Conservation (phyloP, 2,329 filamentous ascomycete species). For the Botryotinia calthae region DNA sequence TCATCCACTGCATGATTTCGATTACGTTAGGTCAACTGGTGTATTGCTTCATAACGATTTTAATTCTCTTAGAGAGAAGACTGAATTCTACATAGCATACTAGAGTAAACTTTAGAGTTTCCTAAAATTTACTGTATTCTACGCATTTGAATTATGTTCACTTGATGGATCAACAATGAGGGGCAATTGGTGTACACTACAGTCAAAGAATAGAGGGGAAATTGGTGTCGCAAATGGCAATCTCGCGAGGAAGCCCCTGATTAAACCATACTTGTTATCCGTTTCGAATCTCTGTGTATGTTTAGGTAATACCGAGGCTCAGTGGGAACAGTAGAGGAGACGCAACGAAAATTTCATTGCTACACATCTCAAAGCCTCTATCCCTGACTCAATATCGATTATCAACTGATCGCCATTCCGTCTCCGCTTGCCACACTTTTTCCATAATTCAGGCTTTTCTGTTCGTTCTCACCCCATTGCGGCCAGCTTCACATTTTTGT, state of each 20-base stretch:
- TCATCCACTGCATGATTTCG: neutral
- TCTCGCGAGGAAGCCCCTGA: neutral
- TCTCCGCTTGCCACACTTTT: neutral
- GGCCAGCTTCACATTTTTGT: neutral
- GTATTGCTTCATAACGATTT: fast-evolving
- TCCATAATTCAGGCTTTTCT: neutral
- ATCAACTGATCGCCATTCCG: neutral
- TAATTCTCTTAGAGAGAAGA: neutral
- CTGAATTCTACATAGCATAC: neutral
- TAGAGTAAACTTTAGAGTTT: neutral
- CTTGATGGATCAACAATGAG: neutral
- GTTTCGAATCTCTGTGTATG: no score
- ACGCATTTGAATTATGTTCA: neutral
- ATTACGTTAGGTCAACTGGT: neutral
- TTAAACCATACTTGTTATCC: neutral
- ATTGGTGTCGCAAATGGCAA: neutral
- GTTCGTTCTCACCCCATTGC: no score
- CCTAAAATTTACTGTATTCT: neutral
- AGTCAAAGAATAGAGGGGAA: neutral
- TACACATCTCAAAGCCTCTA: neutral
- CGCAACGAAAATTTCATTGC: neutral
- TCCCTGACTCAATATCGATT: neutral
- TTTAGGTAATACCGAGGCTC: no score
- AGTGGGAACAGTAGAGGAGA: neutral
- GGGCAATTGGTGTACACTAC: neutral